Evolutionary conservation across 2,329 filamentous ascomycete genomes (phyloP).

Genomic region (Microsporum ferrugineum): DNA sequence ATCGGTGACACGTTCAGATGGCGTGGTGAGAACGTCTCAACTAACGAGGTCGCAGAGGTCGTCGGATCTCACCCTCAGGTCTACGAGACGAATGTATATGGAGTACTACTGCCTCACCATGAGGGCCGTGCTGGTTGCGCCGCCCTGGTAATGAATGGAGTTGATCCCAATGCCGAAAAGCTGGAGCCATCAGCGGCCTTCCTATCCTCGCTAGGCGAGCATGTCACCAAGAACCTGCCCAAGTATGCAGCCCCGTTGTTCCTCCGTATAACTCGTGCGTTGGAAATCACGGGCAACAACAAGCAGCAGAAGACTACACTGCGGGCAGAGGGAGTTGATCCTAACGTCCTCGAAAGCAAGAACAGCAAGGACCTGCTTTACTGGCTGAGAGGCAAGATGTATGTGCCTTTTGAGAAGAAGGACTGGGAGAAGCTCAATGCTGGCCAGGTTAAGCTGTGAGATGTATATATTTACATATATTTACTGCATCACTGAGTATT

Average conservation of each 20-base stretch:
- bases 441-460: conserved; percentile 55
- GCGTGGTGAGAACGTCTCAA: conserved; percentile 73
- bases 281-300: conserved; percentile 67
- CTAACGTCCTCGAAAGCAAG: conserved; percentile 27
- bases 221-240: conserved; percentile 51
- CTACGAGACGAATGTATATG: conserved; percentile 75
- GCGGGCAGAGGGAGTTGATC: conserved; percentile 63
- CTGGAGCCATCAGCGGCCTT: conserved; percentile 29
- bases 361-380: conserved; percentile 47
- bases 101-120: conserved; percentile 65
- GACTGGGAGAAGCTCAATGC: conserved; percentile 60
- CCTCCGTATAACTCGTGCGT: conserved; percentile 52
- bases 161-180: neutral
- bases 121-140: conserved; percentile 78
- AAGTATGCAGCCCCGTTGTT: conserved; percentile 69
- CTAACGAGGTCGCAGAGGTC: conserved; percentile 66
- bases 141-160: conserved; percentile 48
- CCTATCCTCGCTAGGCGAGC: conserved; percentile 50
- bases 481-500: neutral
- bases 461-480: no score
- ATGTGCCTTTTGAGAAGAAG: conserved; percentile 52
- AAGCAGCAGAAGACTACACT: conserved; percentile 76
- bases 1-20: conserved; percentile 46
- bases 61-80: conserved; percentile 56
- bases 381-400: conserved; percentile 56